These are phyloP conservation scores for Aspergillus oerlinghausenensis DNA, from an alignment of 2,329 filamentous ascomycete species.

Conservation along the genomic window DNA sequence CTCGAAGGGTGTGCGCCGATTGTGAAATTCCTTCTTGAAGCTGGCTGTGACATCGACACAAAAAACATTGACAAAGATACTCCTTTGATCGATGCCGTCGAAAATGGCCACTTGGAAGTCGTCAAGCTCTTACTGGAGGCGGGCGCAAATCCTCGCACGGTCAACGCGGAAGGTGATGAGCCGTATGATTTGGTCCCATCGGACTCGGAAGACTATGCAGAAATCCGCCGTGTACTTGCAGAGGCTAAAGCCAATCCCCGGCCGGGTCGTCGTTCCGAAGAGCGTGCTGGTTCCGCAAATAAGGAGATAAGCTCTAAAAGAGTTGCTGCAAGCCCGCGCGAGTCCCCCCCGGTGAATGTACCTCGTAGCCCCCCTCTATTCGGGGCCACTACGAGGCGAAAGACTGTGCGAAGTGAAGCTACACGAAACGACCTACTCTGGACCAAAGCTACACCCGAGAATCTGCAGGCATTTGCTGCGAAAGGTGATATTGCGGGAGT, in stretches of 20 bases:
- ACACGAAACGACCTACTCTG: conserved; percentile 48
- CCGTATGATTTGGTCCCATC: conserved; percentile 77
- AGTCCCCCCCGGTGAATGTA: conserved; percentile 38
- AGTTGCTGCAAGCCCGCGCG: conserved; percentile 43
- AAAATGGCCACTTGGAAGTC: conserved; percentile 87
- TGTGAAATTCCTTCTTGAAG: conserved; percentile 78
- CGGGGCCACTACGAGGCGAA: conserved; percentile 32
- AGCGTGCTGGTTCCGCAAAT: conserved; percentile 31
- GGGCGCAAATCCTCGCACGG: conserved; percentile 84
- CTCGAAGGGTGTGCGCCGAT: conserved; percentile 82
- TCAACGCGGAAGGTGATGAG: conserved; percentile 88
- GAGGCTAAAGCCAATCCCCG: conserved; percentile 58
- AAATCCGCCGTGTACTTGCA: conserved; percentile 67
- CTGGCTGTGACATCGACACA: conserved; percentile 78
- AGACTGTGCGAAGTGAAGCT: conserved; percentile 46
- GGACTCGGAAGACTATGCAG: conserved; percentile 70
- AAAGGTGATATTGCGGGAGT: conserved; percentile 48
- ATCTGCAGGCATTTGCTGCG: conserved; percentile 45
- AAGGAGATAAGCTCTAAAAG: conserved; percentile 40
- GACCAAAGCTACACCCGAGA: conserved; percentile 48
- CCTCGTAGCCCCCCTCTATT: conserved; percentile 39
- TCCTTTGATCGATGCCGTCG: conserved; percentile 89
- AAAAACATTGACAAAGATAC: conserved; percentile 81
- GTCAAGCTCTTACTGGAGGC: conserved; percentile 78
- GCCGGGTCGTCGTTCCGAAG: conserved; percentile 41